These are phyloP conservation scores for Hirsutella rhossiliensis DNA, from an alignment of 2,329 filamentous ascomycete species.

Conservation along the genomic window DNA sequence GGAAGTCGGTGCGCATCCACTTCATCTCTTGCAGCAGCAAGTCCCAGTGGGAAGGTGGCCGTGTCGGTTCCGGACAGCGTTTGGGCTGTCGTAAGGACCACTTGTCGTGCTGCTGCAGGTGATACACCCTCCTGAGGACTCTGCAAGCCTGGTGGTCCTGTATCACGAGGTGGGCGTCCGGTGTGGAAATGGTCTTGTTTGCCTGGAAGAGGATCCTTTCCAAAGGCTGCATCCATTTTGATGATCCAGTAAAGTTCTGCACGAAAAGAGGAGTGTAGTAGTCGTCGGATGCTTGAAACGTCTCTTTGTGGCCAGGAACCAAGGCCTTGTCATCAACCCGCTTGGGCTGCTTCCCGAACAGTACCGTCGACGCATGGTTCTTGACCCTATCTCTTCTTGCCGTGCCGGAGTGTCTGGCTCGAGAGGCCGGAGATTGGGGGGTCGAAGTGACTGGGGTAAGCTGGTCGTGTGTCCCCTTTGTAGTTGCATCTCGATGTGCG, in stretches of 20 bases:
- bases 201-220: constrained; percentile 69
- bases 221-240: constrained; percentile 48
- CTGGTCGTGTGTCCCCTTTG: constrained; percentile 19
- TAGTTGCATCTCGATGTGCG: constrained; percentile 20
- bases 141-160: constrained; percentile 81
- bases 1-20: constrained; percentile 96
- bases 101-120: constrained; percentile 79
- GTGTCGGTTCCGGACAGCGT: constrained; percentile 66
- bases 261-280: constrained; percentile 54
- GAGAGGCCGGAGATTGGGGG: constrained; percentile 28
- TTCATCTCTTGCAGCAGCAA: constrained; percentile 82
- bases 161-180: constrained; percentile 71
- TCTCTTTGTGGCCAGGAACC: constrained; percentile 26
- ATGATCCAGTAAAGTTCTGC: constrained; percentile 41
- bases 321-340: constrained; percentile 34
- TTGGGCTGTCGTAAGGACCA: constrained; percentile 90
- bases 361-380: constrained; percentile 59
- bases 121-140: constrained; percentile 76
- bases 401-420: constrained; percentile 13
- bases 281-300: constrained; percentile 40
- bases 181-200: constrained; percentile 80
- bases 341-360: constrained; percentile 59
- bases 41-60: constrained; percentile 73
- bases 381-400: constrained; percentile 46
- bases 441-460: constrained; percentile 30